These are phyloP conservation scores for Brassica juncea DNA, from an alignment of 345 rosid genomes.

Conservation along the genomic window DNA sequence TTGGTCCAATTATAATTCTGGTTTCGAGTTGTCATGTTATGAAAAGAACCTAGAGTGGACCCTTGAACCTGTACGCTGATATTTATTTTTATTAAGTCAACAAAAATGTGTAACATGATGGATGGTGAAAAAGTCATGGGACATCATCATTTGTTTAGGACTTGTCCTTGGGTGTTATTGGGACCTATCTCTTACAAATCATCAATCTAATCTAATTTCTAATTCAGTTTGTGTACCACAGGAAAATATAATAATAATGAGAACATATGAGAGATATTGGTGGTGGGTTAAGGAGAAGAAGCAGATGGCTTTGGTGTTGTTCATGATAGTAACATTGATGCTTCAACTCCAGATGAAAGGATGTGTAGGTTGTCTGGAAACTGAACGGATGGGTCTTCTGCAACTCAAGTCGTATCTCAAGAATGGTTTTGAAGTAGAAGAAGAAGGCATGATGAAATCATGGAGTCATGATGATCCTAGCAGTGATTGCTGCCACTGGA, in stretches of 20 bases:
- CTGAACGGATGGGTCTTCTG: neutral
- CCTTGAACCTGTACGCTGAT: neutral
- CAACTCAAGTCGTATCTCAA: neutral
- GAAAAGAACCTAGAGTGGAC: neutral
- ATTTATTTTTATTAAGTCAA: no score
- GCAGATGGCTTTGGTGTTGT: constrained; percentile 11
- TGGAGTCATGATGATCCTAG: neutral
- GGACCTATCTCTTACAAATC: neutral
- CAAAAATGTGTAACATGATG: neutral
- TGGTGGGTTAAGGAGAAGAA: constrained; percentile 3
- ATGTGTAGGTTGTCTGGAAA: neutral
- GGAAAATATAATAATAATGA: neutral
- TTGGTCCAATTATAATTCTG: neutral
- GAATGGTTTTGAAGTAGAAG: neutral
- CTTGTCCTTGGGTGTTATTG: neutral
- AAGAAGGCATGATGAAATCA: neutral
- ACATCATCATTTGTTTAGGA: neutral
- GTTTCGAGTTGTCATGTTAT: neutral
- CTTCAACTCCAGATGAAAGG: neutral
- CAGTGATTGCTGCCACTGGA: neutral
- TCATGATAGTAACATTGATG: neutral
- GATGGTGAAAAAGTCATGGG: neutral
- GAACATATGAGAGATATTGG: neutral
- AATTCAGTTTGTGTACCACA: neutral
- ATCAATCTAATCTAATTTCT: neutral